Percentiles rank a stretch among this genome's conserved stretches.
phyloP scores from a whole-genome alignment of 2,329 filamentous ascomycete genomes.

The Pestalotiopsis sp. region DNA sequence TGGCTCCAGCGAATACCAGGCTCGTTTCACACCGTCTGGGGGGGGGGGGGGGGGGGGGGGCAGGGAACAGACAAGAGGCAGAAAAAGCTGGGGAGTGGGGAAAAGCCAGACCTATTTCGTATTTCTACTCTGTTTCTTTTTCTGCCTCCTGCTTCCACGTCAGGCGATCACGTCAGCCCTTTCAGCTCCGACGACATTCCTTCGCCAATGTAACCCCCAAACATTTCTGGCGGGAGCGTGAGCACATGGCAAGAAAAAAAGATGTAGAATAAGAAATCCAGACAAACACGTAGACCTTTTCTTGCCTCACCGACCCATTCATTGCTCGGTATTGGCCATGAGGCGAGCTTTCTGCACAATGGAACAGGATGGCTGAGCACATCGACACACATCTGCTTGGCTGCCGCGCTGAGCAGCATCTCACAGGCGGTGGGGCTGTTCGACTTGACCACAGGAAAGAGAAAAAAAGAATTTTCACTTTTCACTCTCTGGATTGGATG shows the following conservation, averaged over 20 bases:
- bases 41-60: too few relatives aligned
- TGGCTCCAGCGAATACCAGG: not conserved
- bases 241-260: not conserved
- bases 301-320: not conserved
- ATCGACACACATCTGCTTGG: not conserved
- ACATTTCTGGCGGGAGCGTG: not conserved
- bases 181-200: slow-evolving; percentile 7
- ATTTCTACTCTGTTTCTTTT: not conserved
- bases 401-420: not conserved
- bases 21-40: slow-evolving; percentile 9
- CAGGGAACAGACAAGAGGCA: not conserved
- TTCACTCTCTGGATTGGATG: not conserved
- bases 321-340: too few relatives aligned
- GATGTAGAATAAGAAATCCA: not conserved
- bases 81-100: not conserved
- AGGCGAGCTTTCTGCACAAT: not conserved
- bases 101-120: not conserved
- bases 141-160: not conserved
- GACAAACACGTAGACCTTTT: not conserved
- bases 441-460: not conserved
- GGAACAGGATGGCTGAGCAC: not conserved
- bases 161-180: slow-evolving; percentile 10
- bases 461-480: not conserved
- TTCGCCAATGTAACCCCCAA: slow-evolving; percentile 4
- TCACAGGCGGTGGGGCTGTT: not conserved